phyloP scores from a whole-genome alignment of 2,329 filamentous ascomycete species.

The Cadophora luteo-olivacea region DNA sequence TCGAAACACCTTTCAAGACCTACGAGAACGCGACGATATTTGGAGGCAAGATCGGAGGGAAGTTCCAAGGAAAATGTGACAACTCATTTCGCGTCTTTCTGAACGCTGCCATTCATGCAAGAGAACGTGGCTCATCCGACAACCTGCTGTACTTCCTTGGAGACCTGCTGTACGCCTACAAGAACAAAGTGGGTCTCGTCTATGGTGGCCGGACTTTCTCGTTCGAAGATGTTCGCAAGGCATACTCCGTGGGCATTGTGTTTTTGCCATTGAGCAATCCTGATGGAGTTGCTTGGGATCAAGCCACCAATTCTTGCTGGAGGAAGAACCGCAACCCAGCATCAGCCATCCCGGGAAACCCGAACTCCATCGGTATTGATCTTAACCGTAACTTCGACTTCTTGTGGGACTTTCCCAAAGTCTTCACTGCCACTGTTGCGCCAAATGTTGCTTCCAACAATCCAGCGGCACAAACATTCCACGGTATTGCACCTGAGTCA shows the following conservation, averaged over 20 bases:
- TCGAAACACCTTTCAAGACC: conserved; percentile 51
- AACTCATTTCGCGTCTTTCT: conserved; percentile 57
- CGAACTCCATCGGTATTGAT: conserved; percentile 53
- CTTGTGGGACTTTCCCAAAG: conserved; percentile 57
- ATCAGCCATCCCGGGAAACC: conserved; percentile 38
- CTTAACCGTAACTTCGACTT: conserved; percentile 65
- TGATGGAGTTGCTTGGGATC: conserved; percentile 58
- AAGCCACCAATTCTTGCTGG: conserved; percentile 57
- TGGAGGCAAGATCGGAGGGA: conserved; percentile 51
- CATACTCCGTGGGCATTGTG: conserved; percentile 59
- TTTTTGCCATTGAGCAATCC: conserved; percentile 60
- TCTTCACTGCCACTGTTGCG: conserved; percentile 50
- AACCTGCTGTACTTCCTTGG: conserved; percentile 62
- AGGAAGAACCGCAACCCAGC: conserved; percentile 61
- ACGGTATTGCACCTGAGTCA: conserved; percentile 54
- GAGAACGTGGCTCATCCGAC: conserved; percentile 63
- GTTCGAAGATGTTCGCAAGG: conserved; percentile 56
- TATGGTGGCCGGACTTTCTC: conserved; percentile 60
- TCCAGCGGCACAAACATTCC: conserved; percentile 43
- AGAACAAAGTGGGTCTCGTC: conserved; percentile 54
- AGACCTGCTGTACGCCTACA: conserved; percentile 60
- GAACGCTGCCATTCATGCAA: conserved; percentile 60
- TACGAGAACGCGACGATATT: conserved; percentile 50
- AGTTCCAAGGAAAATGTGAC: conserved; percentile 45
- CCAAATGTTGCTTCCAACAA: conserved; percentile 49